Conservation (phyloP, 2,329 filamentous ascomycete genomes). For the Colletotrichum karsti region DNA sequence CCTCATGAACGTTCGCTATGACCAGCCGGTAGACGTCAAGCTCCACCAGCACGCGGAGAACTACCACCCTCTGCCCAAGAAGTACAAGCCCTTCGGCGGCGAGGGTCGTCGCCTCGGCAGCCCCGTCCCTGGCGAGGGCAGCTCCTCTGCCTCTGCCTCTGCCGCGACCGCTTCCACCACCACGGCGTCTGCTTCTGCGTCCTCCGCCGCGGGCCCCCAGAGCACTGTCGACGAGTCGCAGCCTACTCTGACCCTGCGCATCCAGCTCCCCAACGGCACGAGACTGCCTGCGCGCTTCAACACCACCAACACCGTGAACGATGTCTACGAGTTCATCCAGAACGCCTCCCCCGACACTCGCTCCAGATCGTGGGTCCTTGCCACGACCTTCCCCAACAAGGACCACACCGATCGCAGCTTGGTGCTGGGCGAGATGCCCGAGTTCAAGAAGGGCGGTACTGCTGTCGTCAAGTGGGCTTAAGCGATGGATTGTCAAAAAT, state of each 20-base stretch:
- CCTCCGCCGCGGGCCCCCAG: constrained; percentile 39
- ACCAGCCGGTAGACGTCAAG: constrained; percentile 82
- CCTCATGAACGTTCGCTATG: constrained; percentile 78
- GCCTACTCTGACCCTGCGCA: constrained; percentile 75
- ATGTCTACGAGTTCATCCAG: constrained; percentile 79
- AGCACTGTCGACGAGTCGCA: constrained; percentile 66
- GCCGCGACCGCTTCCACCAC: constrained; percentile 33
- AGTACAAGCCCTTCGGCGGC: constrained; percentile 80
- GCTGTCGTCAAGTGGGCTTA: constrained; percentile 68
- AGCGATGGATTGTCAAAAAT: neutral
- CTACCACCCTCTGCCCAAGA: constrained; percentile 76
- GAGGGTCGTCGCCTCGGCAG: constrained; percentile 79
- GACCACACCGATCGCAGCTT: constrained; percentile 75
- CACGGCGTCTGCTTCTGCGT: constrained; percentile 38
- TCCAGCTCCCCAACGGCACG: constrained; percentile 81
- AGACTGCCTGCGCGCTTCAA: constrained; percentile 85
- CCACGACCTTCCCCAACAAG: constrained; percentile 85
- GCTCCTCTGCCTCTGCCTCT: constrained; percentile 23
- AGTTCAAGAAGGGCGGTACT: constrained; percentile 73
- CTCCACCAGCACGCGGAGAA: constrained; percentile 79
- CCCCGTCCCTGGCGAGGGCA: constrained; percentile 71
- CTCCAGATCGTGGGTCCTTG: constrained; percentile 74
- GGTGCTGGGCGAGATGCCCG: constrained; percentile 66
- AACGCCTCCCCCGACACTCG: constrained; percentile 67
- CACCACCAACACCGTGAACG: constrained; percentile 78